Evolutionary conservation across 2,329 filamentous ascomycete genomes (phyloP).

Genomic region (Bimuria novae-zelandiae): DNA sequence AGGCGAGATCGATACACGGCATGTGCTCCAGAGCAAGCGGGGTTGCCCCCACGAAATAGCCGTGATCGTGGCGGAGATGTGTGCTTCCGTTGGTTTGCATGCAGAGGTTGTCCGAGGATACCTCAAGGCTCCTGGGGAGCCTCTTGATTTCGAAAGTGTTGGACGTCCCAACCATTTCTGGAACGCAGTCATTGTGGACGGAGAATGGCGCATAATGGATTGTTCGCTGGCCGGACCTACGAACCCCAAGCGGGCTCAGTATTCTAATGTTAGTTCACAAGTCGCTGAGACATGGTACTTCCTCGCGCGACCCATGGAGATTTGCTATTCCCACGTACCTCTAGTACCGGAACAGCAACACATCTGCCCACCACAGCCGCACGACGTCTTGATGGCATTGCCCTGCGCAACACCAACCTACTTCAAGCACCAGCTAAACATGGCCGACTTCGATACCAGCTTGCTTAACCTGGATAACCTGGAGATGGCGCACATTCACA

Average conservation of each 20-base stretch:
- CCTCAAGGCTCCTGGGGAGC: conserved; percentile 85
- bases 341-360: conserved; percentile 88
- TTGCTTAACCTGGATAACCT: conserved; percentile 84
- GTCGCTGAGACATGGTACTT: conserved; percentile 91
- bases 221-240: conserved; percentile 90
- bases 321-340: conserved; percentile 95
- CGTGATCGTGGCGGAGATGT: conserved; percentile 89
- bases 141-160: conserved; percentile 72
- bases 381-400: conserved; percentile 83
- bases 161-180: conserved; percentile 96
- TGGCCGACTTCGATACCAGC: conserved; percentile 91
- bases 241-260: conserved; percentile 77
- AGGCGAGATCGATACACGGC: conserved; percentile 78
- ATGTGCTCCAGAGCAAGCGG: conserved; percentile 81
- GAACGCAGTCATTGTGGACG: conserved; percentile 92
- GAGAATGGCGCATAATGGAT: conserved; percentile 96
- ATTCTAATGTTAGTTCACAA: conserved; percentile 72
- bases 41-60: conserved; percentile 91
- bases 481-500: conserved; percentile 88
- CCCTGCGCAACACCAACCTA: conserved; percentile 85
- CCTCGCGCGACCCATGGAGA: conserved; percentile 82
- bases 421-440: conserved; percentile 79
- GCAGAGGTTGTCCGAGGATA: conserved; percentile 89
- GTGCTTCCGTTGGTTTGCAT: conserved; percentile 81
- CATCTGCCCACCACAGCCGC: conserved; percentile 83